Percentiles rank a stretch among this genome's conserved stretches.
phyloP scores from a whole-genome alignment of 371 early-diverging fungal genomes.

The Mortierella sp. region DNA sequence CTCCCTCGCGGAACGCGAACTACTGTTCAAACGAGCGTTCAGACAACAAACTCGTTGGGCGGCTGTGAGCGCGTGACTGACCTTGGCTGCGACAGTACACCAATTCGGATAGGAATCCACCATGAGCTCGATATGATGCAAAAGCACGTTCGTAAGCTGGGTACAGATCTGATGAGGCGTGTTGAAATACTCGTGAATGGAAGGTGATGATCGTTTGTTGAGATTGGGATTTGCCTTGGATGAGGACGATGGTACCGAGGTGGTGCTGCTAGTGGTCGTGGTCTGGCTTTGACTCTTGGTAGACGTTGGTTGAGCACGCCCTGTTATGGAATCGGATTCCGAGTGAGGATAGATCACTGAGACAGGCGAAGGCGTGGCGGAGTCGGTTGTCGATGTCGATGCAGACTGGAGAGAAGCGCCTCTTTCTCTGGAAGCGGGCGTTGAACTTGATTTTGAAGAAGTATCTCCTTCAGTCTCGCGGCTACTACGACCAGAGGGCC shows the following conservation, averaged over 20 bases:
- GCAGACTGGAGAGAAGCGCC: too few species aligned
- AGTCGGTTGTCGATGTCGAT: too few species aligned
- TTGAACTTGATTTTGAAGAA: too few species aligned
- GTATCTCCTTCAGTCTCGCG: background rate
- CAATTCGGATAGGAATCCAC: constrained; percentile 36
- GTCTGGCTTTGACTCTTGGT: too few species aligned
- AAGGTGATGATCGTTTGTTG: too few species aligned
- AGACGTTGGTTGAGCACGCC: too few species aligned
- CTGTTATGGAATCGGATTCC: too few species aligned
- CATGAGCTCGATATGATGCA: constrained; percentile 38
- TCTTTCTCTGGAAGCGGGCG: too few species aligned
- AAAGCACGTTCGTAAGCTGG: constrained; percentile 28
- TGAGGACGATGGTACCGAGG: background rate
- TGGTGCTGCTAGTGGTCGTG: too few species aligned
- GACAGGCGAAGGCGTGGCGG: too few species aligned
- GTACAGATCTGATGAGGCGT: constrained; percentile 42
- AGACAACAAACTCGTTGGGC: constrained; percentile 35
- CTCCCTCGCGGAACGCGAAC: constrained; percentile 5
- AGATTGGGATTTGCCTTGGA: background rate
- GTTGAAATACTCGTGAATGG: constrained; percentile 20
- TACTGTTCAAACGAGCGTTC: constrained; percentile 23
- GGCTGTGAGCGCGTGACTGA: constrained; percentile 30
- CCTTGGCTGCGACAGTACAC: constrained; percentile 39
- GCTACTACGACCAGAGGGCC: background rate
- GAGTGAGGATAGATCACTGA: too few species aligned